phyloP scores from a whole-genome alignment of 2,329 filamentous ascomycete genomes.

The Aspergillus awamori region DNA sequence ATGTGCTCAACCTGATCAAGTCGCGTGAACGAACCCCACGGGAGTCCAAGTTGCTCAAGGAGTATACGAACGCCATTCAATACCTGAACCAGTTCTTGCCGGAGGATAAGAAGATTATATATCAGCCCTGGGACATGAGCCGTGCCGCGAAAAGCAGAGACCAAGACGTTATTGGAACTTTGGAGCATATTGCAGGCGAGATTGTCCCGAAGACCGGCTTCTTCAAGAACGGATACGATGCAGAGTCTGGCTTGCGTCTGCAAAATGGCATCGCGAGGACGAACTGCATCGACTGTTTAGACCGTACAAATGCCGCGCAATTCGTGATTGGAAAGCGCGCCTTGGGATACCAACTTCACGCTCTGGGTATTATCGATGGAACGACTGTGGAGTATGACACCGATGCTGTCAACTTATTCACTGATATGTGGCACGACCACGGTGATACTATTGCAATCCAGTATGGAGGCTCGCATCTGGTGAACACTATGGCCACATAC shows the following conservation, averaged over 20 bases:
- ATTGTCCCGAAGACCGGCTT: conserved; percentile 86
- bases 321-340: conserved; percentile 97
- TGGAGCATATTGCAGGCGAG: conserved; percentile 86
- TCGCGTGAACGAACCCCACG: conserved; percentile 82
- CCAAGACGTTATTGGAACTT: conserved; percentile 88
- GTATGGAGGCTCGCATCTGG: conserved; percentile 94
- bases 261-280: conserved; percentile 94
- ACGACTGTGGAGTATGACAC: conserved; percentile 88
- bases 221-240: conserved; percentile 86
- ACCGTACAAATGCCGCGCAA: conserved; percentile 95
- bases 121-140: conserved; percentile 98
- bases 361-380: conserved; percentile 80
- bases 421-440: conserved; percentile 97
- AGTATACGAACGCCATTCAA: conserved; percentile 82
- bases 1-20: conserved; percentile 90
- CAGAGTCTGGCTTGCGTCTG: conserved; percentile 65
- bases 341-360: conserved; percentile 87
- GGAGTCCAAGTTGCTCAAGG: conserved; percentile 85
- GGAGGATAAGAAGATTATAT: conserved; percentile 78
- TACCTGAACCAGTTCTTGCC: conserved; percentile 96
- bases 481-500: conserved; percentile 99
- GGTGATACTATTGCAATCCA: conserved; percentile 97
- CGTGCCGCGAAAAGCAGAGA: conserved; percentile 88
- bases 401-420: conserved; percentile 93
- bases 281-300: conserved; percentile 97